A percentile compares a stretch with the other conserved stretches of the same genome.
phyloP scores from a whole-genome alignment of 805 yeast species.

The Yarrowia sp. region DNA sequence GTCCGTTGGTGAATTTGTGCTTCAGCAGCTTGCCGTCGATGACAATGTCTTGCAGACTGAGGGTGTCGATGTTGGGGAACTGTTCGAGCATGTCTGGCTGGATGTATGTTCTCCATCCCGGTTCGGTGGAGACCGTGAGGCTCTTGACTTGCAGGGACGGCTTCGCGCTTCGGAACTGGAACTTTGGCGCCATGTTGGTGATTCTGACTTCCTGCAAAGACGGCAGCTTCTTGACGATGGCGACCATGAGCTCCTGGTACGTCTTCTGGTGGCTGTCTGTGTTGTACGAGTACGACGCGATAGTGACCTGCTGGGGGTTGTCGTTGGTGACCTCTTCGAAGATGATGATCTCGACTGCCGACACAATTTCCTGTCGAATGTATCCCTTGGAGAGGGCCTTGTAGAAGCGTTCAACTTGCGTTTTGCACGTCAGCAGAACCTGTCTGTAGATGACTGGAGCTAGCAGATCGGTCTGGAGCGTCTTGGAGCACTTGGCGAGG shows the following conservation, averaged over 20 bases:
- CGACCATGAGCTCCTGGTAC: slow-evolving; percentile 5
- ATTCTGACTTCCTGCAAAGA: not conserved
- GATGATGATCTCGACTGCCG: not conserved
- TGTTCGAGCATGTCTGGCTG: slow-evolving; percentile 15
- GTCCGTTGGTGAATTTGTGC: not conserved
- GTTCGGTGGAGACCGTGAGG: not conserved
- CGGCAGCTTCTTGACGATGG: slow-evolving; percentile 16
- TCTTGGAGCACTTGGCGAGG: not conserved
- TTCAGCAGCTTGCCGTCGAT: not conserved
- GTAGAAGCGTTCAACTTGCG: slow-evolving; percentile 7
- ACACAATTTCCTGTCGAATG: slow-evolving; percentile 3
- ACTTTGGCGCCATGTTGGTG: slow-evolving; percentile 10
- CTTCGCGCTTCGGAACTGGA: slow-evolving; percentile 2
- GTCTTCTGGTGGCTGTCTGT: not conserved
- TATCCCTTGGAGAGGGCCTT: slow-evolving; percentile 9
- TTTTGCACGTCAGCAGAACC: slow-evolving; percentile 3
- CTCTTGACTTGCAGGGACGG: not conserved
- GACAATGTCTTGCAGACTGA: slow-evolving; percentile 14
- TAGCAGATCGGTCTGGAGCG: slow-evolving; percentile 8
- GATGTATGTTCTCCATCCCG: slow-evolving; percentile 17
- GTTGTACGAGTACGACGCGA: slow-evolving; percentile 11
- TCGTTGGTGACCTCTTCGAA: slow-evolving; percentile 19
- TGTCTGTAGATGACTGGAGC: slow-evolving; percentile 24
- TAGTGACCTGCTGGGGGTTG: slow-evolving; percentile 7
- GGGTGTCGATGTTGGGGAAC: slow-evolving; percentile 11